phyloP scores from a whole-genome alignment of 78 protist genomes.

The Chrysochromulina parva region DNA sequence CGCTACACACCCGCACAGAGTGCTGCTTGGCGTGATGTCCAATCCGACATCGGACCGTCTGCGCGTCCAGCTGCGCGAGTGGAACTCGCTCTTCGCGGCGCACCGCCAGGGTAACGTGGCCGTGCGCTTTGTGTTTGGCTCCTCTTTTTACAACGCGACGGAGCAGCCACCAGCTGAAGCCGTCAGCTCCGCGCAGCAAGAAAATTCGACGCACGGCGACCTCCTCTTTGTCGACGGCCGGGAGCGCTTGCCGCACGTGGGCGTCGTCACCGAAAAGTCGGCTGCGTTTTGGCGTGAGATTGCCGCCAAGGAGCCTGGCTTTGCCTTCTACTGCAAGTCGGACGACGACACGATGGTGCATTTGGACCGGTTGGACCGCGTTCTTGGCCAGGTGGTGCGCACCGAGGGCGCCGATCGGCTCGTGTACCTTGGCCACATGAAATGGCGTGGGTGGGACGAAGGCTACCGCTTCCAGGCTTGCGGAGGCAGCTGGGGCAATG shows the following conservation, averaged over 20 bases:
- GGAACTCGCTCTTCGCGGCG: not conserved
- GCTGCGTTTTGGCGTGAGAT: not conserved
- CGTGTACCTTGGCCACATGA: slow-evolving; percentile 3
- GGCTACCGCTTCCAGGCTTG: slow-evolving; percentile 7
- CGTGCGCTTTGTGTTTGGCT: not conserved
- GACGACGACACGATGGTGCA: slow-evolving; percentile 16
- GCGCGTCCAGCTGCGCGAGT: not conserved
- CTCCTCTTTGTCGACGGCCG: not conserved
- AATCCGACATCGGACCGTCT: not conserved
- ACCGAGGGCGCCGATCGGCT: not conserved
- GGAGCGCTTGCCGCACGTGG: slow-evolving; percentile 13
- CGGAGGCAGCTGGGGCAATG: slow-evolving; percentile 9
- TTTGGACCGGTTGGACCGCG: not conserved
- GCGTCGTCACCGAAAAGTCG: slow-evolving; percentile 10
- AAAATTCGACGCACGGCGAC: not conserved
- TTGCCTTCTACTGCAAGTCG: not conserved
- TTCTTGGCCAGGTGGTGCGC: not conserved
- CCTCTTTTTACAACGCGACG: not conserved
- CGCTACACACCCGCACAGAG: not conserved
- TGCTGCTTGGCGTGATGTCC: not conserved
- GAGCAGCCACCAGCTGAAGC: not conserved
- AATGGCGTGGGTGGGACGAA: slow-evolving; percentile 13
- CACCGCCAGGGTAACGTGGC: not conserved
- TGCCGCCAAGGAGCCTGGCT: too few relatives aligned
- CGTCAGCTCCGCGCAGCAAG: not conserved